Evolutionary conservation across 1,284 basidiomycete genomes (phyloP), one percentile per base, ranked within the genome.

Genomic region (Rhodotorula sp.): DNA sequence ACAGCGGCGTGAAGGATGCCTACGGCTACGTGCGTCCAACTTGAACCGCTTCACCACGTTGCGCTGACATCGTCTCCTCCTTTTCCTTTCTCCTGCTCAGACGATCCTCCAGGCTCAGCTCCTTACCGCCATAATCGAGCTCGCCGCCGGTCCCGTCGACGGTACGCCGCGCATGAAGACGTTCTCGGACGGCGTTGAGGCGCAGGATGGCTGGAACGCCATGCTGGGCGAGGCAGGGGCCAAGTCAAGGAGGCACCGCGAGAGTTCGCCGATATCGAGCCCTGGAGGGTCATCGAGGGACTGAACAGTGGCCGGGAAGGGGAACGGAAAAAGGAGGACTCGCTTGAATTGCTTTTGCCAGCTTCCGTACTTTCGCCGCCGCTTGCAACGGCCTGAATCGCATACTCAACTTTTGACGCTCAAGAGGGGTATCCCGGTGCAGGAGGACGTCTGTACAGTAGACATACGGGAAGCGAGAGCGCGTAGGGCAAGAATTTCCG

Each of bases 91-190:
- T 32, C 53, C 17, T 36, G n/a, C 49, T 15, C 34, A 62, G 56
- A 59, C 55, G 15, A 63, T 68, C 29, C 57, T 68, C 32, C 66
- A 59, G 49, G 56, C 67, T 19, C 62, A 68, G 59, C 32, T 60
- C 32, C 27, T 49, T 24, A 64, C 56, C 22, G 46, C 34, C 49
- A 30, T 60, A 47, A 56, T 68, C 62, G 67, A 68, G 54, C 47
- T 63, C 36, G 58, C 24, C 6, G 58, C 57, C 34, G 67, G 67
- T 17, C 36, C 67, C 4, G 47, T 68, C 32, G 27, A 58, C 49
- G 49, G 59, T 30, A 30, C 34, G 20, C 62, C 62, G 46, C 67
- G 67, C 51, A 29, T 32, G 15, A 17, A 47, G 29, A 27, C n/a
- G 5, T 2, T 47, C 30, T 1, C 4, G 19, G 36, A 49, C 62